Base-by-base conservation (phyloP, 768 basidiomycete species). In the Lepiota subincarnata region DNA sequence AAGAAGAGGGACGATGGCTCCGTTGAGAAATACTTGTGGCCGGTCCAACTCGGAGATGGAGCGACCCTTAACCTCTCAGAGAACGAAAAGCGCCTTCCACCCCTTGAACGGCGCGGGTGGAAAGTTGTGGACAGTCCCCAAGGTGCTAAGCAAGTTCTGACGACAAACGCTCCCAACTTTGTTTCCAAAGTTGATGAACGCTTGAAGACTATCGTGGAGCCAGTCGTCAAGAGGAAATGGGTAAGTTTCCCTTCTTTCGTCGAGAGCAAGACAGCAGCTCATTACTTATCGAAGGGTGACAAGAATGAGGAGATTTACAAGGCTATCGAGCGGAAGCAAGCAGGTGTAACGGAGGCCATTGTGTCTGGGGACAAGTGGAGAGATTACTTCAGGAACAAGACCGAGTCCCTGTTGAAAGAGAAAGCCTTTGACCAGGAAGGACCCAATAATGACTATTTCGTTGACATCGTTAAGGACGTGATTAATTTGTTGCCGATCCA, bases 401-500 rank as follows among this genome's bases (percentile, higher is more conserved):
- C 73, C 1, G 22, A 49, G n/a, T 48, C 56, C 1, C 59, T 79
- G 35, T 67, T 79, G 43, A 55, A 60, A 8, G 57, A 62, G 11
- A 75, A 76, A 49, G 65, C 71, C 1, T 68, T 73, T 43, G 55
- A 57, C 26, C 57, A 67, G 26, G 63, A 65, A 12, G 70, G 66
- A 4, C 57, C 64, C 13, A 44, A 50, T 13, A 51, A 56, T 14
- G 67, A 57, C 28, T 72, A 65, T 46, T 54, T 41, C 14, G 64
- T 88, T 18, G 85, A 90, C 61, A 74, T 89, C 35, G 77, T 89
- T 6, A 71, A 70, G 38, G 83, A 89, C 58, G 86, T 89, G 18
- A 77, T 86, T 60, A 85, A 89, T 56, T 62, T 75, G 22, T 54
- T 86, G 36, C 81, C 87, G 0, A 64, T 85, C 4, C 73, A 79